phyloP scores from a whole-genome alignment of 768 basidiomycete species.

The Arthromyces matolae region DNA sequence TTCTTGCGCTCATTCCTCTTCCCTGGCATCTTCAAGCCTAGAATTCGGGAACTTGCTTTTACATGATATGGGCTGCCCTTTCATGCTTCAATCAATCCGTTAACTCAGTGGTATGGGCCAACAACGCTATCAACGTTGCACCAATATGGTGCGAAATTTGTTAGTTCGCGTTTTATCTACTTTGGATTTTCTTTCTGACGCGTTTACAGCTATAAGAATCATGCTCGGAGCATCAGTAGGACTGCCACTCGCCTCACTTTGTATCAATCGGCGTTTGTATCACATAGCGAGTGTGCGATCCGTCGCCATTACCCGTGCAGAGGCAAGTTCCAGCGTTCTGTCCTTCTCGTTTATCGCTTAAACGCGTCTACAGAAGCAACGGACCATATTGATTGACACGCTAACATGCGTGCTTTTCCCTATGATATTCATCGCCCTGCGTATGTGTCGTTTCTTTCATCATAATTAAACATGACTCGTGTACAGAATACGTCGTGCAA shows the following conservation, averaged over 20 bases:
- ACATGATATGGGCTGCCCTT: conserved; percentile 62
- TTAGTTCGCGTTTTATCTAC: too few species aligned
- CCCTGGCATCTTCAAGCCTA: conserved; percentile 49
- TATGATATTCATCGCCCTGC: conserved; percentile 40
- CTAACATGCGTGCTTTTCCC: conserved; percentile 46
- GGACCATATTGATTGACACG: conserved; percentile 38
- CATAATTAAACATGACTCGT: not conserved
- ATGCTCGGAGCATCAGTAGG: conserved; percentile 40
- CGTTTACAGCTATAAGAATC: conserved; percentile 39
- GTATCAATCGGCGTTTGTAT: conserved; percentile 54
- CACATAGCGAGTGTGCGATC: conserved; percentile 32
- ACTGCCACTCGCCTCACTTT: conserved; percentile 49
- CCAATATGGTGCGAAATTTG: conserved; percentile 65
- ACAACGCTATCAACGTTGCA: conserved; percentile 47
- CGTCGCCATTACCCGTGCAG: conserved; percentile 25
- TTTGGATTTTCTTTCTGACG: too few species aligned
- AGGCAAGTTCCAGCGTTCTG: conserved; percentile 32
- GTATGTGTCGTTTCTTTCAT: conserved; percentile 28
- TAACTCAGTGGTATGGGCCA: conserved; percentile 67
- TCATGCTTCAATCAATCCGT: conserved; percentile 56
- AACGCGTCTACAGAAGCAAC: conserved; percentile 2
- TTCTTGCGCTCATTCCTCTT: conserved; percentile 36
- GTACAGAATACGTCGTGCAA: conserved; percentile 47
- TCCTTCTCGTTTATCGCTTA: too few species aligned
- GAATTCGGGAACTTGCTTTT: conserved; percentile 68